Percentiles rank a stretch among this genome's conserved stretches.
Conservation (phyloP, 1,284 basidiomycete species). For the Marasmius tenuissimus region DNA sequence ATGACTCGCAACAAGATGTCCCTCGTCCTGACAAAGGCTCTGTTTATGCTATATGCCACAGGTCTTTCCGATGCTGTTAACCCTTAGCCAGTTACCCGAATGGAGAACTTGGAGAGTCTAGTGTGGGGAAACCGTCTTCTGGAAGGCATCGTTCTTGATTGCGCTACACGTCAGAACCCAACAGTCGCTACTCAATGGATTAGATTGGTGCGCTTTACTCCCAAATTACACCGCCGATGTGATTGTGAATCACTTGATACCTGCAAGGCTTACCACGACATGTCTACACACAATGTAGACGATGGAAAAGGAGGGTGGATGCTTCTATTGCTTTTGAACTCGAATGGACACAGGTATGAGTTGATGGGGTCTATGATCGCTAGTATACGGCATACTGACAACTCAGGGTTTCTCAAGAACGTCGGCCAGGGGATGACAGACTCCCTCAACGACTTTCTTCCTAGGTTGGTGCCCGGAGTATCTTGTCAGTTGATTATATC, state of each 20-base stretch:
- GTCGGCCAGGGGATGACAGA: conserved; percentile 23
- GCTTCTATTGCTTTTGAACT: conserved; percentile 28
- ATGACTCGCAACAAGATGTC: no score
- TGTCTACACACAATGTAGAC: conserved; percentile 23
- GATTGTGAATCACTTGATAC: not conserved
- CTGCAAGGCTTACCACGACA: conserved; percentile 29
- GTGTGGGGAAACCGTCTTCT: not conserved
- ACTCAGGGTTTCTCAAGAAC: conserved; percentile 19
- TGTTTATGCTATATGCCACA: no score
- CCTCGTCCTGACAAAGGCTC: no score
- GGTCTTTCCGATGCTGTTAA: no score
- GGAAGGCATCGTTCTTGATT: not conserved
- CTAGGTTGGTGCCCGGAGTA: conserved; percentile 7
- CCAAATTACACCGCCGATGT: not conserved
- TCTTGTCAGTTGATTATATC: not conserved
- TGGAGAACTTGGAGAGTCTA: no score
- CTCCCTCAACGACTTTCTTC: conserved; percentile 21
- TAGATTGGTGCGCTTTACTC: not conserved
- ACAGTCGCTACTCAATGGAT: not conserved
- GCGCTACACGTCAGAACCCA: not conserved
- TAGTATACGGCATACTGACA: not conserved
- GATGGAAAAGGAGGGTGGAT: conserved; percentile 28
- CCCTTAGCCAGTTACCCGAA: no score
- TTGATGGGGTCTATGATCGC: not conserved
- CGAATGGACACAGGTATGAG: conserved; percentile 21